Base-by-base conservation (phyloP, 2,329 filamentous ascomycete genomes). In the Aspergillus terreus region DNA sequence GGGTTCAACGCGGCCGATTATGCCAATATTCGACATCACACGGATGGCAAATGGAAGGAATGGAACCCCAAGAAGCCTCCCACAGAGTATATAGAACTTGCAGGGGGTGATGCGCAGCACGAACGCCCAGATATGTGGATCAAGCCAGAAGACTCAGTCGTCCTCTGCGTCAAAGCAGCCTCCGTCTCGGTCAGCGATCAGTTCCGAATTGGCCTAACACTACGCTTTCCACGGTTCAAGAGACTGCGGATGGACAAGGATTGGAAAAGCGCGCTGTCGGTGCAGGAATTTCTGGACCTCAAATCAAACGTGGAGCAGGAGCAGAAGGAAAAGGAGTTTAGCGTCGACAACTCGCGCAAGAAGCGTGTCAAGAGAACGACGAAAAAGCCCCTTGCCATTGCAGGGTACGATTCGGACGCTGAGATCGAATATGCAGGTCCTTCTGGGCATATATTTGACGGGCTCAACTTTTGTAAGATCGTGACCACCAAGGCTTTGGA, bases 121-220 rank as follows among this genome's bases (percentile, higher is more conserved):
- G 92, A 97, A 69, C 78, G 80, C 44, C 94, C 94, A 0, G 92
- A 99, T 63, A 82, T 92, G 48, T 99, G 92, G 92, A 97, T 99
- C 63, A 85, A 87, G 32, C 91, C 94, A 0, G 84, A 82, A 47
- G 89, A 97, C 54, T 96, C 92, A 0, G 71, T 99, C 14, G 90
- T 99, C 1, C 62, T 99, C 0, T 87, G 88, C 42, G 88, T 94
- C 55, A 99, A 97, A 71, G 94, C 92, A 3, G 87, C 92, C 0
- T 89, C 85, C 17, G 82, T 95, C 0, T 83, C 81, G 0, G 73
- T 77, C 0, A 92, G 88, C 1, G 87, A 92, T 47, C 84, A 87
- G 52, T 97, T 96, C 66, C 85, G 86, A 6, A 83, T 83, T 14
- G 82, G 82, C 1, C 76, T 87, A 54, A 97, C 94, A 0, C 74